phyloP scores from a whole-genome alignment of 1,284 basidiomycete species.

The Microbotryomycetes sp. region DNA sequence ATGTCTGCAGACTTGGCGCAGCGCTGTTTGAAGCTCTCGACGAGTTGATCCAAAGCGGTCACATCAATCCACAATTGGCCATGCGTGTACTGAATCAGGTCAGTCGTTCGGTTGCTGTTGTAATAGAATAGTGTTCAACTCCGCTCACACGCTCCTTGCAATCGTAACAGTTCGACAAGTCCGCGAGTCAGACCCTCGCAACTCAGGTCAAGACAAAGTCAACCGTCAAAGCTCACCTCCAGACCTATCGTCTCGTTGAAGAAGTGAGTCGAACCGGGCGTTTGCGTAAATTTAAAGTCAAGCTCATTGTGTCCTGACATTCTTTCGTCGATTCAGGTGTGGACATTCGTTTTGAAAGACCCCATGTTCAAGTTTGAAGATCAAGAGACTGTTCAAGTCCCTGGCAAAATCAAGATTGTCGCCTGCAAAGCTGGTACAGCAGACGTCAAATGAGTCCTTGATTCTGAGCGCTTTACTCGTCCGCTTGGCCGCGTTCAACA shows the following conservation, averaged over 20 bases:
- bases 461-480: not conserved
- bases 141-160: not conserved
- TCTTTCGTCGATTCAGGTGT: conserved; percentile 50
- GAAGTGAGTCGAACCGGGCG: conserved; percentile 47
- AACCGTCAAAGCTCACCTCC: conserved; percentile 79
- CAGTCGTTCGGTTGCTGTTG: conserved; percentile 31
- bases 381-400: conserved; percentile 45
- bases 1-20: conserved; percentile 72
- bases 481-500: not conserved
- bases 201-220: conserved; percentile 90
- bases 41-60: conserved; percentile 93
- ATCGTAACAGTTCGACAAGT: conserved; percentile 95
- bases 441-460: conserved; percentile 12
- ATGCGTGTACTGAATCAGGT: conserved; percentile 97
- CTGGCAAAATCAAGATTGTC: conserved; percentile 83
- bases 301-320: not conserved
- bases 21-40: conserved; percentile 98
- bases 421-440: conserved; percentile 76
- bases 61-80: conserved; percentile 93
- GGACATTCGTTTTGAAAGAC: conserved; percentile 92
- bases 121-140: not conserved
- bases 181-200: conserved; percentile 78
- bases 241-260: conserved; percentile 89
- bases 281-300: not conserved
- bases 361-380: conserved; percentile 91